Evolutionary conservation across 805 yeast genomes (phyloP).

Genomic region (Debaryomyces maramus): DNA sequence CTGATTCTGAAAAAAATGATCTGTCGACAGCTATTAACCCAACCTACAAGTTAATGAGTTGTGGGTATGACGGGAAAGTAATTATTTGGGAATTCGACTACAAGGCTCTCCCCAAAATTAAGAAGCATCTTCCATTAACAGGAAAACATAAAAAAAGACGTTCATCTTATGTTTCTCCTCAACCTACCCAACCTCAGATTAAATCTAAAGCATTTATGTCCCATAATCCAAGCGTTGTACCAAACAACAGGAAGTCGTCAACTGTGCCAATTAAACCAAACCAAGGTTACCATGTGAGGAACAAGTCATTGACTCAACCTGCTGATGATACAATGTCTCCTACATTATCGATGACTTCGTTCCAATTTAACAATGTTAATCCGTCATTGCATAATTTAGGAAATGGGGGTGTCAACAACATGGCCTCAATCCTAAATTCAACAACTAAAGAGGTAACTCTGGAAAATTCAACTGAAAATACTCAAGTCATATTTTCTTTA

Average conservation of each 20-base stretch:
- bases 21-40: conserved; percentile 12
- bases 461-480: conserved; percentile 14
- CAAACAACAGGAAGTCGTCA: background rate
- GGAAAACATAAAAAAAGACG: conserved; percentile 6
- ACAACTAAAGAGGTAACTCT: background rate
- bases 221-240: background rate
- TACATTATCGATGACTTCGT: conserved; percentile 1
- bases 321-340: conserved; percentile 4
- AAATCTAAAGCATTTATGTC: background rate
- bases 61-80: conserved; percentile 42
- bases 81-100: conserved; percentile 47
- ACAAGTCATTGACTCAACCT: conserved; percentile 4
- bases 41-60: conserved; percentile 34
- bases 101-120: conserved; percentile 39
- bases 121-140: conserved; percentile 11
- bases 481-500: conserved; percentile 29
- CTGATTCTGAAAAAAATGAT: conserved; percentile 7
- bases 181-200: background rate
- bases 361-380: conserved; percentile 3
- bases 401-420: conserved; percentile 17
- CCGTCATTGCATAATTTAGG: conserved; percentile 5
- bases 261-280: background rate
- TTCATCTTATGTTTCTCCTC: conserved; percentile 4
- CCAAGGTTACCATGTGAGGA: conserved; percentile 4
- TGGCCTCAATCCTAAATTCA: conserved; percentile 22